Conservation (phyloP, 2,329 filamentous ascomycete genomes). For the Bipolaris bicolor region DNA sequence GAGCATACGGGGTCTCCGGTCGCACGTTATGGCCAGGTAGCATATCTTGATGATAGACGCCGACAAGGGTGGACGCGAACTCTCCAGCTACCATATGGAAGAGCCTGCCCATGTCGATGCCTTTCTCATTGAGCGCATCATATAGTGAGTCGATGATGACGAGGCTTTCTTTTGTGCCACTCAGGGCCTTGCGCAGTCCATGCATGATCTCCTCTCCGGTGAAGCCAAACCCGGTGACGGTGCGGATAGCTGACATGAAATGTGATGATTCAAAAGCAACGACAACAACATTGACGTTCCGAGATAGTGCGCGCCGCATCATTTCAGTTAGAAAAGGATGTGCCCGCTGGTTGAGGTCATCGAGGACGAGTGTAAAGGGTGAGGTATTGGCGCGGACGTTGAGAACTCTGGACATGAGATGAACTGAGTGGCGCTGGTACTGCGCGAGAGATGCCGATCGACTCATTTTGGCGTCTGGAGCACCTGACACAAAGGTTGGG, state of each 20-base stretch:
- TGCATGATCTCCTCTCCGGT: conserved; percentile 59
- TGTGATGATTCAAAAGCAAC: conserved; percentile 78
- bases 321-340: conserved; percentile 75
- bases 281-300: conserved; percentile 71
- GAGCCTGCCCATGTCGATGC: conserved; percentile 63
- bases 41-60: conserved; percentile 82
- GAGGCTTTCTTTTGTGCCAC: conserved; percentile 53
- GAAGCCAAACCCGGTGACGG: conserved; percentile 69
- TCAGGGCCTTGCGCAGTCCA: conserved; percentile 28
- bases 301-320: conserved; percentile 65
- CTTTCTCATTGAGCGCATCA: conserved; percentile 55
- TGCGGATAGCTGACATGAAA: conserved; percentile 67
- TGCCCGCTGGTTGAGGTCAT: conserved; percentile 82
- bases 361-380: conserved; percentile 84
- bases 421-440: conserved; percentile 80
- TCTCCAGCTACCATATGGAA: conserved; percentile 71
- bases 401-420: conserved; percentile 82
- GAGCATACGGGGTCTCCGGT: conserved; percentile 51
- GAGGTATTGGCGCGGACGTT: conserved; percentile 79
- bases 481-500: conserved; percentile 3
- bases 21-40: conserved; percentile 56
- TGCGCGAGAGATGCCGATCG: conserved; percentile 54
- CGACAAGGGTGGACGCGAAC: conserved; percentile 72
- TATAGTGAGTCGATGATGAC: conserved; percentile 83
- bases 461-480: conserved; percentile 25